phyloP scores from a whole-genome alignment of 768 basidiomycete species.

The Mycena kentingensis region DNA sequence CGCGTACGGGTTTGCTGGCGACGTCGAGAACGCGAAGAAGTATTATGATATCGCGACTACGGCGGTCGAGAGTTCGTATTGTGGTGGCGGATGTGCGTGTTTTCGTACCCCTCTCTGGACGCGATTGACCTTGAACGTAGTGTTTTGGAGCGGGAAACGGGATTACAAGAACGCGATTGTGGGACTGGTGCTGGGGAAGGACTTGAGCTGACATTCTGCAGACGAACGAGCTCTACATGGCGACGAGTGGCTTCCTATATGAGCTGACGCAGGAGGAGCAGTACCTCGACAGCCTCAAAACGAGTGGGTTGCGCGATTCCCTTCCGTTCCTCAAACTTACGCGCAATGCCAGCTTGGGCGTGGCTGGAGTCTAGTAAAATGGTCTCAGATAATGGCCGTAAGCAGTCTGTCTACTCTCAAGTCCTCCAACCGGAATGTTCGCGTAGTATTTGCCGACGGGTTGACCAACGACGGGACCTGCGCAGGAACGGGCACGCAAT shows the following conservation, averaged over 20 bases:
- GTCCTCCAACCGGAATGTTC: neutral
- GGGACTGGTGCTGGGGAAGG: neutral
- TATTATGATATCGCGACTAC: neutral
- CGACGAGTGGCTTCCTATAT: constrained; percentile 1
- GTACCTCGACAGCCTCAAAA: constrained; percentile 2
- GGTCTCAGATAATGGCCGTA: neutral
- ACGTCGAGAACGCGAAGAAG: neutral
- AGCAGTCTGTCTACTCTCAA: neutral
- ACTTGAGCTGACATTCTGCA: no score
- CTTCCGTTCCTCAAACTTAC: neutral
- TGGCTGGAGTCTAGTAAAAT: constrained; percentile 5
- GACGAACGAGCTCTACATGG: constrained; percentile 11
- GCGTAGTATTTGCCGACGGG: constrained; percentile 4
- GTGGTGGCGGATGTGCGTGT: constrained; percentile 6
- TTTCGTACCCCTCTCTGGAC: neutral
- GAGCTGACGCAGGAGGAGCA: constrained; percentile 1
- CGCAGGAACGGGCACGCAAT: neutral
- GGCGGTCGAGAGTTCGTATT: constrained; percentile 2
- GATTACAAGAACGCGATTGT: constrained; percentile 10
- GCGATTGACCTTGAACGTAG: neutral
- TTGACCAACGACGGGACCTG: neutral
- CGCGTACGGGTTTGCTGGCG: neutral
- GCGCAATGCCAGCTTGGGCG: neutral
- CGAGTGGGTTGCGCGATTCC: neutral
- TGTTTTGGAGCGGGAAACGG: constrained; percentile 2